These are phyloP conservation scores for Adansonia madagascariensis DNA, from an alignment of 441 rosid species.

Conservation along the genomic window DNA sequence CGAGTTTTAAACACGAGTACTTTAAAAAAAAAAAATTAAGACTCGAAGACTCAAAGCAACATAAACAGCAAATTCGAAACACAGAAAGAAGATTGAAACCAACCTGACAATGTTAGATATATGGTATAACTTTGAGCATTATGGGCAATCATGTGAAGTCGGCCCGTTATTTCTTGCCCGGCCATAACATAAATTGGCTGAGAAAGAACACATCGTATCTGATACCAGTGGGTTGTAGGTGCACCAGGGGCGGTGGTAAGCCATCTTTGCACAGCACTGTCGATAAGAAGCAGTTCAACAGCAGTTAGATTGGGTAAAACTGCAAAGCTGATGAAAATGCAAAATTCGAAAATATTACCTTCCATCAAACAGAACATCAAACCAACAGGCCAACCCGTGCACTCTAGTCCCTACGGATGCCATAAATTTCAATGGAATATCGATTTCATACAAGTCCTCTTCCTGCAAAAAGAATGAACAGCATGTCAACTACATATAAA, in stretches of 20 bases:
- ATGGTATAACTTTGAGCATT: conserved; percentile 90
- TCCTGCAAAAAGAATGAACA: conserved; percentile 53
- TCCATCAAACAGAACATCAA: conserved; percentile 86
- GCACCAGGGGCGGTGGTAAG: conserved; percentile 94
- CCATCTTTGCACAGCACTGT: conserved; percentile 90
- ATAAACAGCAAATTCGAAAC: background rate
- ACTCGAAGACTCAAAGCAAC: too few species aligned
- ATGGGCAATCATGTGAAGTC: conserved; percentile 81
- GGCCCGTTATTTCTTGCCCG: conserved; percentile 87
- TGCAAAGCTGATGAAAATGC: background rate
- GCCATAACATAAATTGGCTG: conserved; percentile 94
- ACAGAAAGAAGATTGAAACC: conserved; percentile 19
- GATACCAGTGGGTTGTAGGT: conserved; percentile 96
- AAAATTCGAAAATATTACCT: conserved; percentile 46
- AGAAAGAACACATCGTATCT: conserved; percentile 85
- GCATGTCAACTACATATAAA: background rate
- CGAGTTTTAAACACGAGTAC: too few species aligned
- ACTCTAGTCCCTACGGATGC: conserved; percentile 80
- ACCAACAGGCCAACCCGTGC: conserved; percentile 97
- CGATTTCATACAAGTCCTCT: conserved; percentile 67
- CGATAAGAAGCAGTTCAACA: conserved; percentile 18
- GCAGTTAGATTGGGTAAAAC: background rate
- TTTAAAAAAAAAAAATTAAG: too few species aligned
- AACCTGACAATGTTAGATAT: conserved; percentile 81
- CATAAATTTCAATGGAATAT: conserved; percentile 71